Evolutionary conservation across 2,329 filamentous ascomycete genomes (phyloP).

Genomic region (Emericellopsis atlantica): DNA sequence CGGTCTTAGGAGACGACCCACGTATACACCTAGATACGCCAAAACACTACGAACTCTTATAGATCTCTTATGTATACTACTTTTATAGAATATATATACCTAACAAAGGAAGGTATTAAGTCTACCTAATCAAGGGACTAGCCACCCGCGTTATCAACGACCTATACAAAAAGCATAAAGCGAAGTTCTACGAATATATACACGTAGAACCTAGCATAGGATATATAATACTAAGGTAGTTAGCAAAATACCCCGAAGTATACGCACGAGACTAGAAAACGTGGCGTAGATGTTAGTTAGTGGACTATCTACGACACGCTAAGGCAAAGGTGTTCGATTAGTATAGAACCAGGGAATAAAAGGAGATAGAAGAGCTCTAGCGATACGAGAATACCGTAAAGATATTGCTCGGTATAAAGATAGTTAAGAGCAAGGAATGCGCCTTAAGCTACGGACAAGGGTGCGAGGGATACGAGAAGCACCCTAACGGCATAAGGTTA

Average conservation of each 20-base stretch:
- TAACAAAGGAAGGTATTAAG: background rate
- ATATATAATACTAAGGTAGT: background rate
- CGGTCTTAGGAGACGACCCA: no score
- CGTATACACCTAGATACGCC: no score
- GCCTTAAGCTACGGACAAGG: no score
- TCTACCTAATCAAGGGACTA: background rate
- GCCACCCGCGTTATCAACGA: background rate
- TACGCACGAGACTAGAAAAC: background rate
- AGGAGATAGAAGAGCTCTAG: background rate
- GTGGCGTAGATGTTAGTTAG: no score
- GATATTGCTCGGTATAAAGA: no score
- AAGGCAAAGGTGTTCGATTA: no score
- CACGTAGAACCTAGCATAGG: background rate
- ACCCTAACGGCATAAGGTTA: no score
- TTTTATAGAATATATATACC: background rate
- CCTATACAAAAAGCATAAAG: background rate
- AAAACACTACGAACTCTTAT: background rate
- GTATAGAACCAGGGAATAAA: background rate
- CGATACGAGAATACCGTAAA: background rate
- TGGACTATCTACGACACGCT: no score
- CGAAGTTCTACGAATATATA: background rate
- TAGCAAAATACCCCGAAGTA: background rate
- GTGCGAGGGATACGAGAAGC: no score
- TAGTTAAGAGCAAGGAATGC: background rate
- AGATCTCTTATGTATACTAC: background rate